Base-by-base conservation (phyloP, 768 basidiomycete genomes). In the Cystoderma amianthinum region DNA sequence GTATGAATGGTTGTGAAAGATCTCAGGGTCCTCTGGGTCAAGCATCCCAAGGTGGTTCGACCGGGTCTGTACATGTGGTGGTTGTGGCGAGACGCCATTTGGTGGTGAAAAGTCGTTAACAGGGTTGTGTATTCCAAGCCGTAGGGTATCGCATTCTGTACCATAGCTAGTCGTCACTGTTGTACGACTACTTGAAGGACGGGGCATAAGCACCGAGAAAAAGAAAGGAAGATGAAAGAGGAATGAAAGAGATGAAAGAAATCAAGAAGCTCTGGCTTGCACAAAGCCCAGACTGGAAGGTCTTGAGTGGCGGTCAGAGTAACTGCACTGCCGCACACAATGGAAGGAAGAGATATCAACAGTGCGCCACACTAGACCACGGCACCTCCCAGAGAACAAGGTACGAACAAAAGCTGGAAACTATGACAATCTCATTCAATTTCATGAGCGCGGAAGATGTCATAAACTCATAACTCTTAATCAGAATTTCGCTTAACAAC, bases 151-250 rank as follows among this genome's bases (percentile, higher is more conserved):
- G 28, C 28, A 15, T 30, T 30, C 10, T 9, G 28, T 30, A 15
- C 28, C 28, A 30, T 30, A 30, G 15, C 28, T 30, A 15, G 28
- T 30, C 10, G 10, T 30, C 9, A 15, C 28, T 30, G 9, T 30
- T 30, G 28, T 9, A 15, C 28, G 28, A 9, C 28, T 15, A 15
- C 28, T 9, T 30, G 28, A 30, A 15, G 15, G 15, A 30, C 28
- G 9, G 10, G 15, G 15, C 10, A 9, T 15, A 15, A 9, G 28
- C 28, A 30, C 10, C 10, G 28, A 9, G 15, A 30, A 30, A 30
- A 30, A 30, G 28, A 30, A 30, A 48, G 38, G 45, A 45, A n/a
- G 46, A 43, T 35, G 36, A 34, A 24, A 39, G 25, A 44, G 36
- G 41, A 43, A 50, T 39, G 42, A 39, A 42, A 42, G 38, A 24